phyloP scores from a whole-genome alignment of 2,329 filamentous ascomycete genomes.

The Helotiales sp. region DNA sequence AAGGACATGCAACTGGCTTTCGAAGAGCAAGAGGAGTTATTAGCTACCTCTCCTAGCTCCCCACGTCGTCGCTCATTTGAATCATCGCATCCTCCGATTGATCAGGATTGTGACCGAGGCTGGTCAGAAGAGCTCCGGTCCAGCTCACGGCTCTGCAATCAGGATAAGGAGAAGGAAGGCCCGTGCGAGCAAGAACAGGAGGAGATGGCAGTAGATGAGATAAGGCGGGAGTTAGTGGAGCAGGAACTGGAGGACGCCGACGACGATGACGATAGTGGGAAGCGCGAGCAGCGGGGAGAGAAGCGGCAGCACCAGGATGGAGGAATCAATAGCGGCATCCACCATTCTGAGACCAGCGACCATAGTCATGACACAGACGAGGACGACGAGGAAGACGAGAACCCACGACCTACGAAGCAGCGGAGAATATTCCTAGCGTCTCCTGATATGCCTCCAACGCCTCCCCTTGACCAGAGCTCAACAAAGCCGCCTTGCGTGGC shows the following conservation, averaged over 20 bases:
- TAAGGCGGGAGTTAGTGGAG: constrained; percentile 2
- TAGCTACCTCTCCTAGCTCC: constrained; percentile 15
- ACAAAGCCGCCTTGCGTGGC: constrained; percentile 4
- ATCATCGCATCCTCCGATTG: constrained; percentile 16
- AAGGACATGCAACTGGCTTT: constrained; percentile 18
- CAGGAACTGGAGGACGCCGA: constrained; percentile 12
- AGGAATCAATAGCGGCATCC: constrained; percentile 12
- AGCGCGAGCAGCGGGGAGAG: constrained; percentile 15
- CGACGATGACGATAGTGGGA: constrained; percentile 8
- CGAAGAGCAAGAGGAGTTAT: constrained; percentile 16
- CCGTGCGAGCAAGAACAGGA: constrained; percentile 17
- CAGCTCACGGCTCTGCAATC: constrained; percentile 16
- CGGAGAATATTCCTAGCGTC: constrained; percentile 18
- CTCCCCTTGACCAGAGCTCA: constrained; percentile 13
- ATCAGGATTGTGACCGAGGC: constrained; percentile 18
- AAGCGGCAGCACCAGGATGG: constrained; percentile 17
- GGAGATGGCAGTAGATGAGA: constrained; percentile 20
- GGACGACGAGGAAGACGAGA: constrained; percentile 14
- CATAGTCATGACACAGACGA: constrained; percentile 17
- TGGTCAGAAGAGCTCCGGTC: constrained; percentile 19
- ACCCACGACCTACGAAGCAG: constrained; percentile 22
- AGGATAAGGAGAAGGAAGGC: constrained; percentile 18
- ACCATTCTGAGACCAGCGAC: constrained; percentile 15
- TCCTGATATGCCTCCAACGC: constrained; percentile 15
- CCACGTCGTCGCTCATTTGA: constrained; percentile 7